Evolutionary conservation across 441 rosid species (phyloP).

Genomic region (Syzygium malaccense): DNA sequence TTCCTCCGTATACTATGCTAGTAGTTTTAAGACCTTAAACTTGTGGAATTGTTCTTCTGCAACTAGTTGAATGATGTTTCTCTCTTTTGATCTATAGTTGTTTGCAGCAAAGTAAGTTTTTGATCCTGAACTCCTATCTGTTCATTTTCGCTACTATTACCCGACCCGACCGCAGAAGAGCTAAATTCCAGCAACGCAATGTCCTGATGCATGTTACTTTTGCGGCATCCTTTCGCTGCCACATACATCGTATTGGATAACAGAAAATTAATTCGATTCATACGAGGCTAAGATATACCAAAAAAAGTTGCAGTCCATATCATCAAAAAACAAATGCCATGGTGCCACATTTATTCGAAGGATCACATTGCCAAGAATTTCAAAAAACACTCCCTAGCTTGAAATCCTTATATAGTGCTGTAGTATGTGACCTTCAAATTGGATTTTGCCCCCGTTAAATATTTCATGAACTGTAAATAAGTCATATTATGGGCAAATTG

Average conservation of each 20-base stretch:
- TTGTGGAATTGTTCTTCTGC: background rate
- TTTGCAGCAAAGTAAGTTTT: background rate
- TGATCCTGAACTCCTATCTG: background rate
- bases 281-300: background rate
- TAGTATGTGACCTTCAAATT: background rate
- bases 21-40: background rate
- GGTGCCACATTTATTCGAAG: too few relatives aligned
- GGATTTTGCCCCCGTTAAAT: background rate
- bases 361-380: too few relatives aligned
- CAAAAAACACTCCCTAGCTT: background rate
- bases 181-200: background rate
- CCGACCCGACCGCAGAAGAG: background rate
- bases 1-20: background rate
- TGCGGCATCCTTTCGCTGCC: background rate
- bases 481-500: background rate
- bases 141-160: background rate
- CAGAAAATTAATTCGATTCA: background rate
- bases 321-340: background rate
- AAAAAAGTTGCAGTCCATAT: background rate
- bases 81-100: background rate
- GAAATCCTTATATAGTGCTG: background rate
- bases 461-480: background rate
- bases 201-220: background rate
- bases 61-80: background rate
- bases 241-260: background rate